A percentile compares a stretch with the other conserved stretches of the same genome.
phyloP scores from a whole-genome alignment of 1,284 basidiomycete species.

The Leccinum griseonigrum region DNA sequence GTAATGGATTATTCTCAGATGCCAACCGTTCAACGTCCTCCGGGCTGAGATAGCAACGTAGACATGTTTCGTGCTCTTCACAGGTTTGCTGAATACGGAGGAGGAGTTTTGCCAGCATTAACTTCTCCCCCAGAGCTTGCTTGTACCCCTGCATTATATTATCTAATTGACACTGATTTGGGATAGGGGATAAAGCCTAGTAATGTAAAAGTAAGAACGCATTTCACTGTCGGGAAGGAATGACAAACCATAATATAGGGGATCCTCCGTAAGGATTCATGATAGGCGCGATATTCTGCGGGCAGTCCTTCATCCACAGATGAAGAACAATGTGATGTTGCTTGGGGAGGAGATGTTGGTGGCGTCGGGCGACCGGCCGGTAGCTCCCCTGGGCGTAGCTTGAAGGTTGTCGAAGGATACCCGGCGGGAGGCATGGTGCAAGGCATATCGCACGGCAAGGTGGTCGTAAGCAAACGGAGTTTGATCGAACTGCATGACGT shows the following conservation, averaged over 20 bases:
- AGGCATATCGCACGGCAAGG: background rate
- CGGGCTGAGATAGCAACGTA: background rate
- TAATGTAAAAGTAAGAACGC: background rate
- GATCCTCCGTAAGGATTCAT: background rate
- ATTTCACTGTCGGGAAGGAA: background rate
- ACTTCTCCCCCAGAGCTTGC: background rate
- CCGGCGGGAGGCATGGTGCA: background rate
- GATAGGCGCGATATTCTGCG: background rate
- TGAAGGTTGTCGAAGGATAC: background rate
- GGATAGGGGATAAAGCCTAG: background rate
- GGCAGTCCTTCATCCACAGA: background rate
- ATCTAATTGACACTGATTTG: background rate
- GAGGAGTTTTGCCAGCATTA: background rate
- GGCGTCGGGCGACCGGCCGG: background rate
- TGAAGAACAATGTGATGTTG: background rate
- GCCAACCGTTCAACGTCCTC: background rate
- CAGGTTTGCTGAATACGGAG: background rate
- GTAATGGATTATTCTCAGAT: background rate
- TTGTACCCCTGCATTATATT: background rate
- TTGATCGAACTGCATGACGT: no score
- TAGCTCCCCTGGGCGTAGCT: background rate
- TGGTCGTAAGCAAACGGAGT: no score
- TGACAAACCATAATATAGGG: background rate
- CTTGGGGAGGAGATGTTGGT: background rate
- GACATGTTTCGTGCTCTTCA: background rate